These are phyloP conservation scores for Limnanthes douglasii DNA, from an alignment of 345 rosid species.

Conservation along the genomic window DNA sequence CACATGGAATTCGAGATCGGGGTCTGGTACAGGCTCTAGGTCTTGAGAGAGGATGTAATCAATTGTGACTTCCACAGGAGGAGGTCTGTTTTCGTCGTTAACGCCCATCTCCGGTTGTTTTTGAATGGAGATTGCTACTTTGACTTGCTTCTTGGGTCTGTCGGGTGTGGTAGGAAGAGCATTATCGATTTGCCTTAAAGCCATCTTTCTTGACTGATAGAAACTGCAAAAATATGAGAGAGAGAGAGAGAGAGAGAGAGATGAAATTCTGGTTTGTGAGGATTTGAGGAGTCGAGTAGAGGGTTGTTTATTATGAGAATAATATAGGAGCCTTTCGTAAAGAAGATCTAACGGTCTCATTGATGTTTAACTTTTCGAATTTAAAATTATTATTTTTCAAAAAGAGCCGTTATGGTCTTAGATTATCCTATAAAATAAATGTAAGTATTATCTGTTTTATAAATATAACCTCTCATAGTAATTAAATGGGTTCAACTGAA, in stretches of 20 bases:
- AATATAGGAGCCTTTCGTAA: too few relatives aligned
- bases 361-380: too few relatives aligned
- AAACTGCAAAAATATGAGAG: background rate
- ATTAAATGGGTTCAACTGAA: too few relatives aligned
- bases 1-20: constrained; percentile 35
- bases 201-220: constrained; percentile 26
- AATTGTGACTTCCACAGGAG: constrained; percentile 22
- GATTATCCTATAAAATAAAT: too few relatives aligned
- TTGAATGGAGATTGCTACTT: constrained; percentile 15
- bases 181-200: constrained; percentile 72
- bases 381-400: too few relatives aligned
- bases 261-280: constrained; percentile 1
- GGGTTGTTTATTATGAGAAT: constrained; percentile 6
- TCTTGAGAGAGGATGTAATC: constrained; percentile 61
- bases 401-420: too few relatives aligned
- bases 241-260: constrained; percentile 5
- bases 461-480: too few relatives aligned
- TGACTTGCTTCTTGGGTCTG: constrained; percentile 55
- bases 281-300: constrained; percentile 3
- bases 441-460: too few relatives aligned
- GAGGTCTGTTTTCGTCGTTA: constrained; percentile 49
- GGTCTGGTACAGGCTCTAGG: constrained; percentile 35
- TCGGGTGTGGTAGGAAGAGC: constrained; percentile 48
- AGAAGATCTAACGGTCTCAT: too few relatives aligned
- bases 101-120: constrained; percentile 18